These are phyloP conservation scores for Clonostachys rosea DNA, from an alignment of 2,329 filamentous ascomycete genomes.

Conservation along the genomic window DNA sequence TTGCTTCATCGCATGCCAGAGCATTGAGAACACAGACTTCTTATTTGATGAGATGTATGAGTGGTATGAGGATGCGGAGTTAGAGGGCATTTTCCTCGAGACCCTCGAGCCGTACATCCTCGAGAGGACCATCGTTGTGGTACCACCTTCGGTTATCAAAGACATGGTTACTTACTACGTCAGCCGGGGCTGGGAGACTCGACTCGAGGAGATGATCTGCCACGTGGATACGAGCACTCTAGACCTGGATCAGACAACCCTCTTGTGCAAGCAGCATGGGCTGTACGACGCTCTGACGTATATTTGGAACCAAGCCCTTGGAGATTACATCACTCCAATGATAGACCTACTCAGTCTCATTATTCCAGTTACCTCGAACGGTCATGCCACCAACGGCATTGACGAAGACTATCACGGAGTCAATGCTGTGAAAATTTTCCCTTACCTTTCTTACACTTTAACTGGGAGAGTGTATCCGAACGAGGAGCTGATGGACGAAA, in stretches of 20 bases:
- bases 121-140: constrained; percentile 65
- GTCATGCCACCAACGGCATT: constrained; percentile 48
- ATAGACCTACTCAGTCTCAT: constrained; percentile 76
- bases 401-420: constrained; percentile 58
- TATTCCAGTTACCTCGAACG: constrained; percentile 51
- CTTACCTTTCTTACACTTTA: constrained; percentile 87
- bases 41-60: constrained; percentile 89
- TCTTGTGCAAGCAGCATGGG: constrained; percentile 83
- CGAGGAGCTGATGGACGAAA: constrained; percentile 68
- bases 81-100: constrained; percentile 76
- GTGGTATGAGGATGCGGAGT: constrained; percentile 75
- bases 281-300: constrained; percentile 95
- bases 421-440: constrained; percentile 86
- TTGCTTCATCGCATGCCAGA: constrained; percentile 79
- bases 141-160: constrained; percentile 84
- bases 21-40: constrained; percentile 74
- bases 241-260: constrained; percentile 89
- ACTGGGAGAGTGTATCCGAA: constrained; percentile 92
- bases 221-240: constrained; percentile 86
- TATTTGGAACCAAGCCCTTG: constrained; percentile 89
- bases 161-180: constrained; percentile 80
- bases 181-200: constrained; percentile 66
- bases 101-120: constrained; percentile 85
- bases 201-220: constrained; percentile 91
- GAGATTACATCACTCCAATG: constrained; percentile 86